Evolutionary conservation across 2,329 filamentous ascomycete species (phyloP), one percentile per base, ranked within the genome.

Genomic region (Arthroderma sp.): DNA sequence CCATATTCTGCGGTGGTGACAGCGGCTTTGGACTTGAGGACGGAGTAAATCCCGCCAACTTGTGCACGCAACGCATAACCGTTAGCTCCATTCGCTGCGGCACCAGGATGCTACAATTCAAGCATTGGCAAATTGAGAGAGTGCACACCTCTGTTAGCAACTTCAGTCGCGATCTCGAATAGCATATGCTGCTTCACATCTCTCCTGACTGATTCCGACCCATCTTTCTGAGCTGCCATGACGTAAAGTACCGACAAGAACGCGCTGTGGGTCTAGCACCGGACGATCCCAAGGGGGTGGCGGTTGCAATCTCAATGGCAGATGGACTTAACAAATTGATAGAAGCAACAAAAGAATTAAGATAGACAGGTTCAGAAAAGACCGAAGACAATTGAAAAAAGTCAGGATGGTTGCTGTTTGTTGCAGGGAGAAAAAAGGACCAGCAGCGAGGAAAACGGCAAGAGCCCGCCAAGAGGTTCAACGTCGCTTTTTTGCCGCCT

Each of bases 41-140:
- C 91, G 10, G 89, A 96, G 73, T 98, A 98, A 69, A 98, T 98
- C 57, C 91, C 91, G 60, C 91, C 91, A 50, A 98, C 91, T 93
- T 22, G 53, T 34, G 30, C 32, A 36, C 15, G 36, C 47, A 58
- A 52, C 33, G 46, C 32, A 38, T 34, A 33, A 34, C 3, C 30
- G 43, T 49, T 31, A 50, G 36, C 38, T 49, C 22, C 43, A 49
- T 42, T 48, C 22, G 32, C 30, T 27, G 11, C 9, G n/a, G 29
- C 5, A 15, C n/a, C 22, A 11, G 22, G 15, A 34, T 34, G 8
- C 11, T 34, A 34, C 8, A 8, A 7, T 32, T 36, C 9, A 9
- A 29, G 43, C 42, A 38, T 32, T 44, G 22, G 48, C 39, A 46
- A 39, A 31, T 34, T 47, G 49, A 42, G 43, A 4, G 46, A 46